Conservation (phyloP, 495 filamentous ascomycete species). For the Daldinia concentrica region DNA sequence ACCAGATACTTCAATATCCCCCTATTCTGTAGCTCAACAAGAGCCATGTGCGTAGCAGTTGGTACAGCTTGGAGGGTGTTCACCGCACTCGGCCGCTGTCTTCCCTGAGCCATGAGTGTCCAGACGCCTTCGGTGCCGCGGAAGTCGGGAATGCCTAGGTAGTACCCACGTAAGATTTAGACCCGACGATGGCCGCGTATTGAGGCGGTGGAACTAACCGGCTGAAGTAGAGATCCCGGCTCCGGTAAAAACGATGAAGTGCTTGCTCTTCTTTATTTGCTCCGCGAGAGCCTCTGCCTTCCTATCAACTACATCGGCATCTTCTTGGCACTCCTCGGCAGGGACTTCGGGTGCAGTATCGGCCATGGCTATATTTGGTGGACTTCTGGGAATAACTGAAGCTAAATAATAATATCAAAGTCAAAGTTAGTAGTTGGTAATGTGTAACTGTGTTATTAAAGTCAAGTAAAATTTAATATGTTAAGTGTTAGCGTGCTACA, state of each 20-base stretch:
- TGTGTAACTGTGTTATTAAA: too few species aligned
- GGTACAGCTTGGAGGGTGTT: constrained; percentile 55
- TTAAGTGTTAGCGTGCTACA: too few species aligned
- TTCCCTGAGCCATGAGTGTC: constrained; percentile 55
- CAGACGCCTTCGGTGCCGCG: constrained; percentile 57
- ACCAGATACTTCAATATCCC: constrained; percentile 55
- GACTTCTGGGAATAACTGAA: neutral
- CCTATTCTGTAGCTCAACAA: constrained; percentile 55
- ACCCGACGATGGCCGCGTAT: neutral
- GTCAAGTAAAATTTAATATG: too few species aligned
- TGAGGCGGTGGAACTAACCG: constrained; percentile 34
- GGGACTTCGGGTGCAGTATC: constrained; percentile 50
- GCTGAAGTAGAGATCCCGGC: constrained; percentile 58
- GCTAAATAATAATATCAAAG: neutral
- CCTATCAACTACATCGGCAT: constrained; percentile 40
- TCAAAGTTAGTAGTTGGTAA: too few species aligned
- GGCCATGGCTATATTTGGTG: constrained; percentile 41
- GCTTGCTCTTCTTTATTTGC: constrained; percentile 54
- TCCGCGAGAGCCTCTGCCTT: constrained; percentile 51
- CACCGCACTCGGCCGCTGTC: constrained; percentile 38
- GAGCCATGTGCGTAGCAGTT: constrained; percentile 59
- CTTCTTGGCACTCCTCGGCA: constrained; percentile 51
- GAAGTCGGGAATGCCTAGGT: constrained; percentile 60
- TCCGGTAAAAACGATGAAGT: constrained; percentile 59
- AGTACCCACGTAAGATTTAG: neutral